These are phyloP conservation scores for Chalara sp. DNA, from an alignment of 2,329 filamentous ascomycete genomes.

Conservation along the genomic window DNA sequence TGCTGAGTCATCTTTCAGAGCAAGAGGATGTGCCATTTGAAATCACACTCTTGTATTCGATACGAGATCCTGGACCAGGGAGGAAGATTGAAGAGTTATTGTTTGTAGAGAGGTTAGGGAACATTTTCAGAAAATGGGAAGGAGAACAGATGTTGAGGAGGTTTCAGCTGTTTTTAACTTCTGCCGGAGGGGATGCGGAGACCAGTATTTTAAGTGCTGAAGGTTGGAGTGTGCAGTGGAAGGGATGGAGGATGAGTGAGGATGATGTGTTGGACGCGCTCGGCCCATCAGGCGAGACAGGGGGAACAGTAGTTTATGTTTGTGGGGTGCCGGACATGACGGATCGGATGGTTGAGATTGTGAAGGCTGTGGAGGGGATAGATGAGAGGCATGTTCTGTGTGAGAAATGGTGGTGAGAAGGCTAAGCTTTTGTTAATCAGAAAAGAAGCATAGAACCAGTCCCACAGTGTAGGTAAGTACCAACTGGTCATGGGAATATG, in stretches of 20 bases:
- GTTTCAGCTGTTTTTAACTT: neutral
- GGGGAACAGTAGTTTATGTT: slow-evolving; percentile 51
- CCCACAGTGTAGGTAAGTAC: too few relatives aligned
- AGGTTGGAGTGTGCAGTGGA: slow-evolving; percentile 21
- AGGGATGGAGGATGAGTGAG: slow-evolving; percentile 35
- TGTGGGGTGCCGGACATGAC: slow-evolving; percentile 66
- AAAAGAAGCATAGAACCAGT: too few relatives aligned
- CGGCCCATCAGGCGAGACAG: slow-evolving; percentile 28
- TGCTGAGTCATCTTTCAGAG: slow-evolving; percentile 16
- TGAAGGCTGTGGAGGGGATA: slow-evolving; percentile 34
- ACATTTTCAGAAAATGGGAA: slow-evolving; percentile 32
- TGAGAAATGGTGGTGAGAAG: slow-evolving; percentile 57
- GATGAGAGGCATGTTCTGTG: slow-evolving; percentile 42
- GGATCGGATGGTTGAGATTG: slow-evolving; percentile 49
- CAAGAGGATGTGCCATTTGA: slow-evolving; percentile 3
- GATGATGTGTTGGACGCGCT: slow-evolving; percentile 37
- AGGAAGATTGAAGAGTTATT: slow-evolving; percentile 33
- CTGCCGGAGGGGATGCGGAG: slow-evolving; percentile 39
- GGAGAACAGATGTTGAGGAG: neutral
- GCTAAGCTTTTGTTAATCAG: neutral
- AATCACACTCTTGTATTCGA: slow-evolving; percentile 19
- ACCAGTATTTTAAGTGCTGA: slow-evolving; percentile 27
- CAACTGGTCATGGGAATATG: too few relatives aligned
- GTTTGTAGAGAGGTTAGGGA: slow-evolving; percentile 43
- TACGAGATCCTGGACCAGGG: slow-evolving; percentile 22